Evolutionary conservation across 164 flowering plant genomes (phyloP).

Genomic region (Kingdonia uniflora): DNA sequence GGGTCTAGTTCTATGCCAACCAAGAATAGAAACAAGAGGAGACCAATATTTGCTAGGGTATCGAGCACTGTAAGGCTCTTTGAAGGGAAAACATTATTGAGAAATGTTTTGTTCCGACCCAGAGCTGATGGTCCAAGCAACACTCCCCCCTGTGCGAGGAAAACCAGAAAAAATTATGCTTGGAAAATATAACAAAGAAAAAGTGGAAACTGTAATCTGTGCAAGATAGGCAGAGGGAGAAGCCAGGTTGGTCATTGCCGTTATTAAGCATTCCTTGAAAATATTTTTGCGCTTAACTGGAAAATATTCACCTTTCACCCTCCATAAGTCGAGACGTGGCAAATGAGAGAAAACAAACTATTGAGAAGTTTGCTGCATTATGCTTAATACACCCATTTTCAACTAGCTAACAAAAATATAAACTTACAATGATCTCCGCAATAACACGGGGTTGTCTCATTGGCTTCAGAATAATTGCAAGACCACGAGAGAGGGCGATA

Average conservation of each 20-base stretch:
- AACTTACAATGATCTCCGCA: slow-evolving; percentile 24
- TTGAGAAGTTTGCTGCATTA: too few relatives aligned
- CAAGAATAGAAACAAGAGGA: slow-evolving; percentile 22
- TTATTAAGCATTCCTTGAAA: too few relatives aligned
- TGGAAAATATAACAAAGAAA: too few relatives aligned
- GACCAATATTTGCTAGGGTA: slow-evolving; percentile 24
- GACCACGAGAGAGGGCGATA: slow-evolving; percentile 13
- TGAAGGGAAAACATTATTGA: slow-evolving; percentile 16
- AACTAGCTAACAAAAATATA: too few relatives aligned
- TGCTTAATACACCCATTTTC: too few relatives aligned
- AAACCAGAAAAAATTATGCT: slow-evolving; percentile 13
- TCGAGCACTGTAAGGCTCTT: slow-evolving; percentile 23
- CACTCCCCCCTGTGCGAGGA: slow-evolving; percentile 38
- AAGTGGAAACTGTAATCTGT: too few relatives aligned
- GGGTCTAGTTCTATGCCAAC: slow-evolving; percentile 25
- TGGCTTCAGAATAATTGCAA: slow-evolving; percentile 20
- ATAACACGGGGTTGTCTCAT: slow-evolving; percentile 25
- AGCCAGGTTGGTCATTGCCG: too few relatives aligned
- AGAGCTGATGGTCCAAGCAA: slow-evolving; percentile 28
- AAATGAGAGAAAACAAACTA: too few relatives aligned
- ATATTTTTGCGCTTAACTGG: too few relatives aligned
- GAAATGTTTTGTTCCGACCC: slow-evolving; percentile 17
- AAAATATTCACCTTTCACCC: too few relatives aligned
- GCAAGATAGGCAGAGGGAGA: too few relatives aligned
- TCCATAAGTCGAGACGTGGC: too few relatives aligned